Base-by-base conservation (phyloP, 306 rosid species). In the Purshia tridentata region DNA sequence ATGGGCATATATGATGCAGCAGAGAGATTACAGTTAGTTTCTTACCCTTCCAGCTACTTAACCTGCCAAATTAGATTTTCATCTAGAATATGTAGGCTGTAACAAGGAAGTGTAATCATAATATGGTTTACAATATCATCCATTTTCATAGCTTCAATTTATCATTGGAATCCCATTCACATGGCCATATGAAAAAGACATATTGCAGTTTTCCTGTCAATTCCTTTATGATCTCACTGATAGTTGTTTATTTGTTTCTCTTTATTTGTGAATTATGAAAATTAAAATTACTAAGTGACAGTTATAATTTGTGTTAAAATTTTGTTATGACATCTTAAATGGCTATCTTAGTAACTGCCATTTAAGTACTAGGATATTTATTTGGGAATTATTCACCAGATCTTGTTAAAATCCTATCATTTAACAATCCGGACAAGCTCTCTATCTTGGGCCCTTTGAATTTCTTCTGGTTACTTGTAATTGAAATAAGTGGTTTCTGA, bases 1-100 rank as follows among this genome's bases (percentile, higher is more conserved):
- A 85, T 91, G 96, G 91, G 95, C 46, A 81, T 94, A 75, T 94
- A 94, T 77, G 97, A 89, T 73, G 99, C 99, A 49, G 99, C 99
- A 63, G 97, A 91, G 62, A 90, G 83, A 70, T 84, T 94, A 81
- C 97, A 94, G 99, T 94, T 64, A 79, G 95, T 85, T 84, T 88
- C 81, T 77, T 82, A 60, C 66, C 67, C 58, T 69, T 11, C 69
- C 67, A 72, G 22, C 76, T 46, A 46, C 51, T 22, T 57, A 58
- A 67, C 69, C 69, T 76, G 80, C 77, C 64, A 73, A 62, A 67
- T 69, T 37, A 39, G 49, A 41, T 71, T 61, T 19, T 75, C 65
- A n/a, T 57, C 59, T 15, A 41, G 60, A 59, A 72, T 20, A 65
- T 62, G 69, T 56, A 29, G n/a, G 22, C 19, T 49, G 10, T 48